phyloP scores from a whole-genome alignment of 2,329 filamentous ascomycete species.

The Epicoccum nigrum region DNA sequence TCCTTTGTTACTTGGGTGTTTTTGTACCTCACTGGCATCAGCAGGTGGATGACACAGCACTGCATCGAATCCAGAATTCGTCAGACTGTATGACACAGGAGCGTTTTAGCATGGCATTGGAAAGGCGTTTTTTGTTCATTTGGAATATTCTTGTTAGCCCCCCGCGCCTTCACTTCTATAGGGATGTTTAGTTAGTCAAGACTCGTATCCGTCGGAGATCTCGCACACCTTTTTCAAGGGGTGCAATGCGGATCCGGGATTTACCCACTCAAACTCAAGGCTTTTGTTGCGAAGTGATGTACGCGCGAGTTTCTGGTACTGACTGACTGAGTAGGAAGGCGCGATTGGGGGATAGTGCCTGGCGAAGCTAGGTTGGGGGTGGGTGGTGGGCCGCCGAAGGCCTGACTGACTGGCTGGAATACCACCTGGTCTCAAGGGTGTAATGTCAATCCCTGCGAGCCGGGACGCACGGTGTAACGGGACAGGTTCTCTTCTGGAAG shows the following conservation, averaged over 20 bases:
- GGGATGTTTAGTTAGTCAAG: constrained; percentile 50
- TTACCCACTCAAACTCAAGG: constrained; percentile 44
- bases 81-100: constrained; percentile 21
- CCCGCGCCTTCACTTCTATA: constrained; percentile 35
- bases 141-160: no score
- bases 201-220: constrained; percentile 49
- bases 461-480: no score
- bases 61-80: constrained; percentile 19
- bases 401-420: no score
- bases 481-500: no score
- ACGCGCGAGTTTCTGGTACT: background rate
- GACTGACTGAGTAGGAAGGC: background rate
- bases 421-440: no score
- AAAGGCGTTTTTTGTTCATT: constrained; percentile 18
- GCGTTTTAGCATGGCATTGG: constrained; percentile 19
- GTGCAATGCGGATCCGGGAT: constrained; percentile 38
- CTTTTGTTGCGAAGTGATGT: constrained; percentile 9
- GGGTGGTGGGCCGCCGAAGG: no score
- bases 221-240: constrained; percentile 22
- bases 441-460: no score
- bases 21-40: constrained; percentile 31
- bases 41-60: constrained; percentile 18
- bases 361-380: no score
- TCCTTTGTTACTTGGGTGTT: constrained; percentile 39
- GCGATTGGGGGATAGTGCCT: background rate